A percentile compares a stretch with the other conserved stretches of the same genome.
Conservation (phyloP, 352 stramenopile species). For the Phytophthora megakarya region DNA sequence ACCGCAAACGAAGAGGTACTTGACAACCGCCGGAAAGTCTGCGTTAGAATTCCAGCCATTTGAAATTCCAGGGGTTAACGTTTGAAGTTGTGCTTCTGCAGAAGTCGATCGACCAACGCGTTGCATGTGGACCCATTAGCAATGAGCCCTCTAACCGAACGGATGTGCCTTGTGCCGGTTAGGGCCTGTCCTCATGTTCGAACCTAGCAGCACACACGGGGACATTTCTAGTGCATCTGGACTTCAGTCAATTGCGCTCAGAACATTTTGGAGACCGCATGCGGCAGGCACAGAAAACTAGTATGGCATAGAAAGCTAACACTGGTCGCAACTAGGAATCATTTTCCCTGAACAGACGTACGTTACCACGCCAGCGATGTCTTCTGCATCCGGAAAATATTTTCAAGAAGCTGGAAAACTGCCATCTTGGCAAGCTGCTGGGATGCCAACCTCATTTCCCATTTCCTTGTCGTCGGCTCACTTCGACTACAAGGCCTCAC, state of each 20-base stretch:
- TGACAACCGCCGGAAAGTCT: conserved; percentile 7
- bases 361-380: conserved; percentile 26
- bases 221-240: conserved; percentile 8
- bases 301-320: conserved; percentile 12
- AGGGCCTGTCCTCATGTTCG: conserved; percentile 15
- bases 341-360: conserved; percentile 26
- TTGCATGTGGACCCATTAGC: conserved; percentile 22
- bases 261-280: conserved; percentile 17
- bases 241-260: conserved; percentile 15
- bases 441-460: conserved; percentile 17
- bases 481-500: conserved; percentile 7
- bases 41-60: conserved; percentile 13
- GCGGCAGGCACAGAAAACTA: no score
- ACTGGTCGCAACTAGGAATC: conserved; percentile 3
- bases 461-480: conserved; percentile 22
- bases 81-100: background rate
- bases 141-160: conserved; percentile 13
- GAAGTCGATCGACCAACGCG: conserved; percentile 6
- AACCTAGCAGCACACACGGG: conserved; percentile 6
- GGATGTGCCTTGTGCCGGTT: background rate
- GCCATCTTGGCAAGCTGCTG: background rate
- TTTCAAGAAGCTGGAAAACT: conserved; percentile 17
- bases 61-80: conserved; percentile 12
- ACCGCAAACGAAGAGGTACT: conserved; percentile 1
- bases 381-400: conserved; percentile 28